A percentile compares a stretch with the other conserved stretches of the same genome.
phyloP scores from a whole-genome alignment of 129 eudicot species.

The Scalesia atractyloides region DNA sequence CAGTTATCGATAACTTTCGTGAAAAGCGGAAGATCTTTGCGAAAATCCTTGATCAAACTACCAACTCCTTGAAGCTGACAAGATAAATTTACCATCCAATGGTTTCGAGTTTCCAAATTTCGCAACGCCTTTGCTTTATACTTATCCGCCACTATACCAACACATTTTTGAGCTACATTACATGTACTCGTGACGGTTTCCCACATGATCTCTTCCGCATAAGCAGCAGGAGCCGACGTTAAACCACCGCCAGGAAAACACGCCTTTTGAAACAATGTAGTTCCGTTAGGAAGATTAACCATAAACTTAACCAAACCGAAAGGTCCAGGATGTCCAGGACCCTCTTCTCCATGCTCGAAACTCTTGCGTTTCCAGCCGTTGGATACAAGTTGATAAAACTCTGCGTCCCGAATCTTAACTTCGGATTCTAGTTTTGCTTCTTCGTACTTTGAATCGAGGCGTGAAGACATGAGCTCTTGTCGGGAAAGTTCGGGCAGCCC shows the following conservation, averaged over 20 bases:
- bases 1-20: conserved; percentile 55
- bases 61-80: conserved; percentile 67
- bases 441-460: conserved; percentile 67
- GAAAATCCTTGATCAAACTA: conserved; percentile 67
- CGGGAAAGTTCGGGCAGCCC: conserved; percentile 55
- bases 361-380: conserved; percentile 61
- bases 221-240: conserved; percentile 44
- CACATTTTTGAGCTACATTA: conserved; percentile 57
- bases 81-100: conserved; percentile 78
- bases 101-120: conserved; percentile 59
- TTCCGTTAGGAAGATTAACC: conserved; percentile 85
- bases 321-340: neutral
- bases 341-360: conserved; percentile 43
- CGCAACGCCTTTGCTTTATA: conserved; percentile 62
- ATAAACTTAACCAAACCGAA: conserved; percentile 47
- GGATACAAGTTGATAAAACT: conserved; percentile 61
- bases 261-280: conserved; percentile 59
- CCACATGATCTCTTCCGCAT: conserved; percentile 77
- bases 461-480: conserved; percentile 47
- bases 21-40: conserved; percentile 66
- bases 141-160: conserved; percentile 76
- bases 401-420: conserved; percentile 61
- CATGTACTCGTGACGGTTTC: conserved; percentile 54
- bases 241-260: conserved; percentile 31
- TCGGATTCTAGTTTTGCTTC: conserved; percentile 64